These are phyloP conservation scores for Silene coronaria DNA, from an alignment of 179 eudicot genomes.

Conservation along the genomic window DNA sequence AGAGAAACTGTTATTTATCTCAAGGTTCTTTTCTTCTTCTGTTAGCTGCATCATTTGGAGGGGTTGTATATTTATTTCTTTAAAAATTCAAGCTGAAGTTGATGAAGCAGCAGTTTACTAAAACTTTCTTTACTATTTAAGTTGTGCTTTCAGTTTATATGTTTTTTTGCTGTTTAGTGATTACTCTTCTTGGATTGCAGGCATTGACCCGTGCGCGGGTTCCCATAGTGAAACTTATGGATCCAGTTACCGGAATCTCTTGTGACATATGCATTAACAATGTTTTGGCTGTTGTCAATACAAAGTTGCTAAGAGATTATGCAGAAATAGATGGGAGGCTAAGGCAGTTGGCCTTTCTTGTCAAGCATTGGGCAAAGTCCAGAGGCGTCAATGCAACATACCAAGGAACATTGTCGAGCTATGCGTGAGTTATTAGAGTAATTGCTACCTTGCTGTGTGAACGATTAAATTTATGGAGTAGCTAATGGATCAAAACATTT, in stretches of 20 bases:
- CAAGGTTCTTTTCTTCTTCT: background rate
- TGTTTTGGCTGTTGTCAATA: conserved; percentile 83
- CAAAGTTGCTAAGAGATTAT: conserved; percentile 87
- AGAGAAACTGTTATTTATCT: background rate
- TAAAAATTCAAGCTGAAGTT: background rate
- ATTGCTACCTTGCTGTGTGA: background rate
- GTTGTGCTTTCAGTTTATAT: background rate
- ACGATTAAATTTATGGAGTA: background rate
- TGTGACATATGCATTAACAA: conserved; percentile 96
- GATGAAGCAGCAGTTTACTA: background rate
- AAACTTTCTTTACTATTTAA: background rate
- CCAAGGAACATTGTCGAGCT: conserved; percentile 93
- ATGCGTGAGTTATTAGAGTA: conserved; percentile 67
- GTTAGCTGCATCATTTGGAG: background rate
- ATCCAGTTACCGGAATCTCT: conserved; percentile 79
- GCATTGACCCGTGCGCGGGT: conserved; percentile 97
- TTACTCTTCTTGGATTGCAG: conserved; percentile 30
- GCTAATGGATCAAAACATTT: background rate
- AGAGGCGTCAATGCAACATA: conserved; percentile 95
- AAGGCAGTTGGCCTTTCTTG: conserved; percentile 86
- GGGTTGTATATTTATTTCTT: background rate
- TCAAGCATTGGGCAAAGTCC: conserved; percentile 96
- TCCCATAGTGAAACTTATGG: conserved; percentile 96
- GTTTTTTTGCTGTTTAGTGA: background rate
- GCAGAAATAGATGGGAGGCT: conserved; percentile 74